Conservation (phyloP, 192 early-diverging fungal species). For the Backusella parvicylindrica region DNA sequence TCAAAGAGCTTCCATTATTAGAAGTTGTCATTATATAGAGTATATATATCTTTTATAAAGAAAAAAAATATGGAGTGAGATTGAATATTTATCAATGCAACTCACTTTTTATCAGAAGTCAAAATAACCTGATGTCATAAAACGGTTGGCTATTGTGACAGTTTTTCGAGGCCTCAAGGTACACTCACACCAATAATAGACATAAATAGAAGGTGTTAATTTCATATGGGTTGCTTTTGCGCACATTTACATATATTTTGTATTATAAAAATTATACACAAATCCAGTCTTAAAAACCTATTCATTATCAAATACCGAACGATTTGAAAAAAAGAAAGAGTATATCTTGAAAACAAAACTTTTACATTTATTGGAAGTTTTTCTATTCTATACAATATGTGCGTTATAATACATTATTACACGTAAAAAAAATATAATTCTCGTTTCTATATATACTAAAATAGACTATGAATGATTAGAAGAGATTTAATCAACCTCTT, state of each 20-base stretch:
- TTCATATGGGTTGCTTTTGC: too few relatives aligned
- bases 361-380: background rate
- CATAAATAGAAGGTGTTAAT: too few relatives aligned
- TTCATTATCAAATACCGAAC: too few relatives aligned
- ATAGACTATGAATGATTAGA: conserved; percentile 30
- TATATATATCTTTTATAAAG: too few relatives aligned
- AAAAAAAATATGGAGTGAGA: background rate
- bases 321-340: too few relatives aligned
- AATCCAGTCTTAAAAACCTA: too few relatives aligned
- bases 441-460: conserved; percentile 1
- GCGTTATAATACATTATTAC: background rate
- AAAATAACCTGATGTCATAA: background rate
- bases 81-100: background rate
- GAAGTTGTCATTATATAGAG: background rate
- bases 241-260: too few relatives aligned
- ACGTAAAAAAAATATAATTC: background rate
- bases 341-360: background rate
- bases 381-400: conserved; percentile 2
- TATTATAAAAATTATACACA: too few relatives aligned
- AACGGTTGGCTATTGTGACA: background rate
- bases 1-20: background rate
- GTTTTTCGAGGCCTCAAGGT: background rate
- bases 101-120: background rate
- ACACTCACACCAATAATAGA: too few relatives aligned
- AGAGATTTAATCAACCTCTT: conserved; percentile 34